A percentile compares a stretch with the other conserved stretches of the same genome.
Conservation (phyloP, 352 stramenopile genomes). For the Pythium insidiosum region DNA sequence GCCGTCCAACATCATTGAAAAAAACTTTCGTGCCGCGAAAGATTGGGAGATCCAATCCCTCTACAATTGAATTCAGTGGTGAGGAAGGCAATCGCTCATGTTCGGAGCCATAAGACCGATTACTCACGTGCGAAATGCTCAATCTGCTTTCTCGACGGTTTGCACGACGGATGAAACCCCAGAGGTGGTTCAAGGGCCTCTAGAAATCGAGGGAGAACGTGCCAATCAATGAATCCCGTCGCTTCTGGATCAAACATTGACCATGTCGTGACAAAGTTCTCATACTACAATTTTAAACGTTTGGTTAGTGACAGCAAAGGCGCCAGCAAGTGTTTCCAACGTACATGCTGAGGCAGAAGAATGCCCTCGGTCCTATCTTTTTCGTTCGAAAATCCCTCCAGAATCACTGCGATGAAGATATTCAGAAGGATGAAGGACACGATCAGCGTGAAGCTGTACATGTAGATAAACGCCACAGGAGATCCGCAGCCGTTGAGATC, state of each 20-base stretch:
- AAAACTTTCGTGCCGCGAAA: slow-evolving; percentile 57
- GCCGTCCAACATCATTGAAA: slow-evolving; percentile 51
- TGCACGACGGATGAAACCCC: slow-evolving; percentile 36
- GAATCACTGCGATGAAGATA: slow-evolving; percentile 89
- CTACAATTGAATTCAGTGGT: slow-evolving; percentile 14
- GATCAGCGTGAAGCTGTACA: slow-evolving; percentile 86
- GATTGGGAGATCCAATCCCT: slow-evolving; percentile 31
- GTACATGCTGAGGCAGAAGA: slow-evolving; percentile 46
- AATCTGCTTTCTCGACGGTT: slow-evolving; percentile 35
- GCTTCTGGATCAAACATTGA: slow-evolving; percentile 74
- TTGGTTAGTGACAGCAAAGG: neutral
- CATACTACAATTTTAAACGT: slow-evolving; percentile 53
- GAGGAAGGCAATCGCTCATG: slow-evolving; percentile 10
- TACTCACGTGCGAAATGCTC: too few relatives aligned
- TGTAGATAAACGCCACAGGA: slow-evolving; percentile 57
- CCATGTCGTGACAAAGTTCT: slow-evolving; percentile 75
- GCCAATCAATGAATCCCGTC: slow-evolving; percentile 72
- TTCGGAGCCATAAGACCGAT: too few relatives aligned
- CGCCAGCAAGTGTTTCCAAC: neutral
- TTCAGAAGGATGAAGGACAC: slow-evolving; percentile 88
- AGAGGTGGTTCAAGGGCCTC: slow-evolving; percentile 52
- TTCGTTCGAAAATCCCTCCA: slow-evolving; percentile 82
- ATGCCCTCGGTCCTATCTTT: slow-evolving; percentile 23
- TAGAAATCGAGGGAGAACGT: slow-evolving; percentile 57
- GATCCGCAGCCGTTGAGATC: slow-evolving; percentile 66